Conservation (phyloP, 2,329 filamentous ascomycete species). For the Penicillium sp. region DNA sequence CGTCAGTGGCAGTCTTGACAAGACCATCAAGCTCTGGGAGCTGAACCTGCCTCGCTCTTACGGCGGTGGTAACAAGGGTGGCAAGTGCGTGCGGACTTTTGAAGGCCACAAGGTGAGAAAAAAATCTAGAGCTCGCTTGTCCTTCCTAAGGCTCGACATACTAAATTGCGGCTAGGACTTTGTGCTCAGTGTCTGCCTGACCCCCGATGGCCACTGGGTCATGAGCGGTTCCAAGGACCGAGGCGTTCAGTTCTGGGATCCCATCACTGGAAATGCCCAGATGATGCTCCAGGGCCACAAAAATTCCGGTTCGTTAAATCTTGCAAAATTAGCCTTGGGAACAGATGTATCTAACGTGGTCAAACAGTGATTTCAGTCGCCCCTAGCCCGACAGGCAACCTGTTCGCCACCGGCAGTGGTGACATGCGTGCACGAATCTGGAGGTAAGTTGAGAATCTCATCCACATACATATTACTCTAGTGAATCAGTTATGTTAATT, state of each 20-base stretch:
- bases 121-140: constrained; percentile 32
- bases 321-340: background rate
- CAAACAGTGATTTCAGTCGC: constrained; percentile 87
- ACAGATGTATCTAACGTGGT: constrained; percentile 25
- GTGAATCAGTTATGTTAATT: constrained; percentile 13
- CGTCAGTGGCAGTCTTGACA: constrained; percentile 92
- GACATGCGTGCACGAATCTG: constrained; percentile 98
- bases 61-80: constrained; percentile 74
- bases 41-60: constrained; percentile 74
- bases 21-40: constrained; percentile 99
- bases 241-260: constrained; percentile 98
- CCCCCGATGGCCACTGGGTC: constrained; percentile 93
- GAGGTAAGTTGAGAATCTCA: constrained; percentile 61
- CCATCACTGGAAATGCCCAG: constrained; percentile 87
- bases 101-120: constrained; percentile 83
- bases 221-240: constrained; percentile 97
- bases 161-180: constrained; percentile 70
- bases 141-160: background rate
- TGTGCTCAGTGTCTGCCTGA: constrained; percentile 92
- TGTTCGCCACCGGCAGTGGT: constrained; percentile 95
- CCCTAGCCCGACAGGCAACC: constrained; percentile 82
- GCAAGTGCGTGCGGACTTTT: constrained; percentile 94
- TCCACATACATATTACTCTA: background rate
- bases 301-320: constrained; percentile 71
- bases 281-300: constrained; percentile 99